Conservation (phyloP, 225 moss, liverwort and hornwort genomes). For the Rhytidiadelphus loreus region DNA sequence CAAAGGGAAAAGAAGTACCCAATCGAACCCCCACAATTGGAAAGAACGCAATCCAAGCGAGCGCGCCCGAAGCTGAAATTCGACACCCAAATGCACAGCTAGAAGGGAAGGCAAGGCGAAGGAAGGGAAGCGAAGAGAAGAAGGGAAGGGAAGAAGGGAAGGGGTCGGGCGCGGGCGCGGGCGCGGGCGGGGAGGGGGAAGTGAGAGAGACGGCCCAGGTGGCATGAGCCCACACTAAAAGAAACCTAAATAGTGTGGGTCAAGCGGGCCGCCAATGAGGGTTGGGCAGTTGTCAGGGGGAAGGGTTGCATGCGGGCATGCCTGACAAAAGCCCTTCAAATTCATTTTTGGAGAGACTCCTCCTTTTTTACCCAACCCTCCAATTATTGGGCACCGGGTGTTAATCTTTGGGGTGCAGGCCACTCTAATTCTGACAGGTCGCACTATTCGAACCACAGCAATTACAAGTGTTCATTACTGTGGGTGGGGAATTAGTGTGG, state of each 20-base stretch:
- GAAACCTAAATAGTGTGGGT: background rate
- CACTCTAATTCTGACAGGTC: slow-evolving; percentile 2
- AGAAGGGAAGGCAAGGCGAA: too few relatives aligned
- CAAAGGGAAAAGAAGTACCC: too few relatives aligned
- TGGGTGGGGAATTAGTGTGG: background rate
- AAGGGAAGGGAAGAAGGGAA: too few relatives aligned
- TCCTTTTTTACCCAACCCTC: background rate
- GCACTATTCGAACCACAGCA: background rate
- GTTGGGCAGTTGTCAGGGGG: background rate
- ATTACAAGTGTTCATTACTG: background rate
- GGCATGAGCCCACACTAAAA: slow-evolving; percentile 4
- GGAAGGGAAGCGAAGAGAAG: too few relatives aligned
- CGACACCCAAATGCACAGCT: background rate
- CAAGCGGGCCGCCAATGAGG: background rate
- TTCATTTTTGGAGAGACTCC: background rate
- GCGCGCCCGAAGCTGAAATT: background rate
- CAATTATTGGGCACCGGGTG: background rate
- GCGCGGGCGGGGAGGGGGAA: background rate
- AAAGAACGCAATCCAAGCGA: background rate
- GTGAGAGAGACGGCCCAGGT: slow-evolving; percentile 15
- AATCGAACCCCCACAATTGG: background rate
- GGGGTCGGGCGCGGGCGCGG: too few relatives aligned
- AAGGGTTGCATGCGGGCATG: background rate
- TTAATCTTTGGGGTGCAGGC: background rate
- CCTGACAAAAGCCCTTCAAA: background rate